Evolutionary conservation across 192 early-diverging fungal genomes (phyloP).

Genomic region (Backusella mclennaniae): DNA sequence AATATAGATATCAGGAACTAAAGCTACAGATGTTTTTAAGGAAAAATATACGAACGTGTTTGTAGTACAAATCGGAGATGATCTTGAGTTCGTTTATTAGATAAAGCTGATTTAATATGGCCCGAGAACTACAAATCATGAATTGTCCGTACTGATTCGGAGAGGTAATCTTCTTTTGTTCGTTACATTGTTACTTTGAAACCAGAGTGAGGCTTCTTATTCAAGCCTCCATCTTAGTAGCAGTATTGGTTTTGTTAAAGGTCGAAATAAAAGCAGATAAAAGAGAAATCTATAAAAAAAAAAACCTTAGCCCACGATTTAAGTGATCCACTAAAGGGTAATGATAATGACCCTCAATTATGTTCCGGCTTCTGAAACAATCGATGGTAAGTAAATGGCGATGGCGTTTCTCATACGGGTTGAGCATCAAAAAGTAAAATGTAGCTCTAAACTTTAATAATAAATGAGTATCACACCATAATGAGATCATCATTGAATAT

Average conservation of each 20-base stretch:
- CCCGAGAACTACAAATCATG: not conserved
- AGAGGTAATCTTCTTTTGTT: not conserved
- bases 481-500: not conserved
- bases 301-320: no score
- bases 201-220: not conserved
- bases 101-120: not conserved
- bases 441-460: not conserved
- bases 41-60: not conserved
- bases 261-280: not conserved
- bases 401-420: not conserved
- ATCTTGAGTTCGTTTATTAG: not conserved
- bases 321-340: not conserved
- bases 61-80: not conserved
- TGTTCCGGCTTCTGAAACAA: not conserved
- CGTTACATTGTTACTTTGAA: not conserved
- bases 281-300: not conserved
- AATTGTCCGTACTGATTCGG: not conserved
- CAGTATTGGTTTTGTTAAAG: not conserved
- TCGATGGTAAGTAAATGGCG: not conserved
- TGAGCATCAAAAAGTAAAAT: not conserved
- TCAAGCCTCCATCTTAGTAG: not conserved
- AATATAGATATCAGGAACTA: not conserved
- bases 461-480: not conserved
- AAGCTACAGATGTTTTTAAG: not conserved
- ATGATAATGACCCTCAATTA: not conserved